Base-by-base conservation (phyloP, 169 alveolate genomes). In the Plasmodium relictum region DNA sequence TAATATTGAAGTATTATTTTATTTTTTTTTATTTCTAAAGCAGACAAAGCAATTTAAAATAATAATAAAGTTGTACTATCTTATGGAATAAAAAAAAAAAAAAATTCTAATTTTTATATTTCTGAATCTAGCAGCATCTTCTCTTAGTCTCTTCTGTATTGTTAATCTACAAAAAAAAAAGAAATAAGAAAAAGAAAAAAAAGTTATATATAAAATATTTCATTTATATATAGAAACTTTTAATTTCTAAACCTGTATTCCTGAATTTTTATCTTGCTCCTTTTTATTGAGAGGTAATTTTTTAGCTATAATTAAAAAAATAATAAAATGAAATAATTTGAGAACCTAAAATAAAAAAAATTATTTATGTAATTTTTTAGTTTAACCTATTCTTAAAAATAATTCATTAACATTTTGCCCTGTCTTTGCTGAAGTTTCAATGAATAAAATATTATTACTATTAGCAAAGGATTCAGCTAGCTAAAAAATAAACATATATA, bases 401-500 rank as follows among this genome's bases (percentile, higher is more conserved):
- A 95, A 76, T 66, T 94, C 97, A 91, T 95, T 97, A 22, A 97
- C 98, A 88, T 96, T 96, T 68, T 88, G 93, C 50, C 98, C 97
- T 73, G 96, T 97, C 90, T 96, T 97, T 8, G 99, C 99, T 18
- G 98, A 95, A 9, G 98, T 96, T 85, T 97, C 98, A 92, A 96
- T 94, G 88, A 94, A 96, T 68, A 96, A 74, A 18, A 96, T 95
- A 39, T 96, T 95, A 85, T 96, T 96, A 48, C 96, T 97, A 63
- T 91, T 94, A 9, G 99, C 99, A 85, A 96, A 96, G 16, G 93
- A 74, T 54, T 94, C 92, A 9, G 94, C 96, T 50, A 74, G 72
- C 93, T 88, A 37, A n/a, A 56, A 45, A 68, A 45, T 22, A 72
- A 68, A 61, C n/a, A 50, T 50, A 4, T 50, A 50, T 50, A 3